A percentile compares a stretch with the other conserved stretches of the same genome.
Conservation (phyloP, 805 yeast genomes). For the Metschnikowia amazonensis region DNA sequence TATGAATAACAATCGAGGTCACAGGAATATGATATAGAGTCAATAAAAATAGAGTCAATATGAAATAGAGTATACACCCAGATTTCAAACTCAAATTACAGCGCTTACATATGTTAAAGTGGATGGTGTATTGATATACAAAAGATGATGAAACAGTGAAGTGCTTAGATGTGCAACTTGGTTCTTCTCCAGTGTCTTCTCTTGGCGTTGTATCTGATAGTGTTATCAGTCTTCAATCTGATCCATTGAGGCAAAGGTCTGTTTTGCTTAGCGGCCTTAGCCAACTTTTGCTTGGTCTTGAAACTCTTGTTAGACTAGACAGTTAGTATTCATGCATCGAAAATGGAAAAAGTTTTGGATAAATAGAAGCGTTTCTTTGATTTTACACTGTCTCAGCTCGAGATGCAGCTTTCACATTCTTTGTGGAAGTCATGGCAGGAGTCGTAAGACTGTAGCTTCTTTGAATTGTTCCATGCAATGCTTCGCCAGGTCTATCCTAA, state of each 20-base stretch:
- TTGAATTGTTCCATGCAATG: no score
- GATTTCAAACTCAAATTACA: no score
- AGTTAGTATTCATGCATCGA: constrained; percentile 24
- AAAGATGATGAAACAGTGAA: constrained; percentile 6
- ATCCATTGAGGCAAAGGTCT: constrained; percentile 99
- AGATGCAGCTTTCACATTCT: no score
- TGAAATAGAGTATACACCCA: no score
- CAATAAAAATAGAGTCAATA: no score
- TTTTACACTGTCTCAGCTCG: no score
- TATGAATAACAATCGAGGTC: no score
- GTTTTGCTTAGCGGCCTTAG: constrained; percentile 98
- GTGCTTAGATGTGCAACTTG: constrained; percentile 85
- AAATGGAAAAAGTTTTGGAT: background rate
- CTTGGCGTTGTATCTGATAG: constrained; percentile 98
- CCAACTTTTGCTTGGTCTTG: constrained; percentile 96
- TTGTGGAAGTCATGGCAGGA: no score
- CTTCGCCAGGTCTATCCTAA: no score
- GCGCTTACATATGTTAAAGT: background rate
- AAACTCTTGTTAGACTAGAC: constrained; percentile 87
- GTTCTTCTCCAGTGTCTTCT: constrained; percentile 99
- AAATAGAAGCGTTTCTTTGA: no score
- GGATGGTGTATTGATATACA: constrained; percentile 20
- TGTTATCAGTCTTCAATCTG: constrained; percentile 97
- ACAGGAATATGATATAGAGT: no score
- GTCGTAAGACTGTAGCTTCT: background rate